Conservation (phyloP, 106 monocot species). For the Xerophyta viscosa region DNA sequence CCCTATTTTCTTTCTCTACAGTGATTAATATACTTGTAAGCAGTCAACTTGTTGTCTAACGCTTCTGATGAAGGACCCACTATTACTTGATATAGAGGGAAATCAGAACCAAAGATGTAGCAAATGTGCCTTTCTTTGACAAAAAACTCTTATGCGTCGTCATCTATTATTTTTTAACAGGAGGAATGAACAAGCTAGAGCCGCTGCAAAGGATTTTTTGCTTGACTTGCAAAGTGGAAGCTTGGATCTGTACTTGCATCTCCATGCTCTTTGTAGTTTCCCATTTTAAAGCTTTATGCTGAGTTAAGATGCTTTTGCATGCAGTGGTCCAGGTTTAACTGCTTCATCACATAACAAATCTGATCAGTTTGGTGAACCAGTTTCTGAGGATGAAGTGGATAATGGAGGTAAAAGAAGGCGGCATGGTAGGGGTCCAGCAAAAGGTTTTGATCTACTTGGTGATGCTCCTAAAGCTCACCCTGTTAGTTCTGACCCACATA, state of each 20-base stretch:
- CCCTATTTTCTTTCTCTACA: too few relatives aligned
- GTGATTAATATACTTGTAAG: too few relatives aligned
- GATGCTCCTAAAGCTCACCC: conserved; percentile 70
- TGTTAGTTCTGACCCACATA: conserved; percentile 47
- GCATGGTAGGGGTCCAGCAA: conserved; percentile 45
- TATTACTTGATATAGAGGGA: too few relatives aligned
- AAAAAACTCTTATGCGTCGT: too few relatives aligned
- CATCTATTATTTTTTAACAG: too few relatives aligned
- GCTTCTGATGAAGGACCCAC: too few relatives aligned
- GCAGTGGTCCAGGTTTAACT: conserved; percentile 67
- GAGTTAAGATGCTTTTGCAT: not conserved
- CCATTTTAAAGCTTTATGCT: not conserved
- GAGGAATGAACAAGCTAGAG: conserved; percentile 66
- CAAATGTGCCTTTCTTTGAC: too few relatives aligned
- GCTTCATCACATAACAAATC: conserved; percentile 35
- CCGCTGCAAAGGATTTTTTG: conserved; percentile 72
- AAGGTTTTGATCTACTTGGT: conserved; percentile 52
- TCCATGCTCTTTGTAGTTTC: not conserved
- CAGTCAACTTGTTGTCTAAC: not conserved
- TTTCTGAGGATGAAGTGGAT: conserved; percentile 83
- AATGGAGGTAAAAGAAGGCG: conserved; percentile 71
- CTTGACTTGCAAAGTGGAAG: conserved; percentile 84
- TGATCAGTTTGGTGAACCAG: conserved; percentile 53
- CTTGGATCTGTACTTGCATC: conserved; percentile 61
- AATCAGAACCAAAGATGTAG: too few relatives aligned